Base-by-base conservation (phyloP, 768 basidiomycete species). In the Arthromyces matolae region DNA sequence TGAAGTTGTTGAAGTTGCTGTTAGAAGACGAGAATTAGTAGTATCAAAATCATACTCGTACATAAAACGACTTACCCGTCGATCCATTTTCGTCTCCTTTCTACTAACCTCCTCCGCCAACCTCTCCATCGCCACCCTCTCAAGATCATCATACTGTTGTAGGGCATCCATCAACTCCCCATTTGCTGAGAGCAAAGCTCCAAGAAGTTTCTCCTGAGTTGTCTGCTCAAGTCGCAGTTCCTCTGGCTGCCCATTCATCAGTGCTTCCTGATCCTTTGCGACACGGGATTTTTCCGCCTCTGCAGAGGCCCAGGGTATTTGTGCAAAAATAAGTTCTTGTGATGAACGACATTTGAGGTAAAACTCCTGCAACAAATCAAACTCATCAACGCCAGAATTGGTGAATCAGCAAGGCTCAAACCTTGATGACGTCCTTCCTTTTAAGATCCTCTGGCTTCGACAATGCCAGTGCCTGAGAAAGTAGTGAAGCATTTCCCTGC, bases 231-330 rank as follows among this genome's bases (percentile, higher is more conserved):
- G 54, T 32, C 66, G 55, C 42, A 57, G 51, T 35, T 71, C 68
- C 49, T 67, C 61, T 44, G 56, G 56, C 50, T 63, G 56, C 47
- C 43, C 55, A 16, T 42, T 48, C 5, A 19, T 33, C n/a, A 47
- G 24, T 19, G 52, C 55, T 39, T 51, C 56, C 16, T 59, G 58
- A 31, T 67, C 61, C 40, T 60, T 63, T 9, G 60, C 52, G 54
- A 60, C 56, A 27, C 87, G 75, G 7, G 86, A 86, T 37, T 80
- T 80, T 55, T 87, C 85, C 1, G 92, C 92, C 12, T 84, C 79
- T 1, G 90, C 83, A 18, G 83, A 78, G 3, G 93, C 93, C 93
- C 93, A 95, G 6, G 87, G 83, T 57, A 96, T 93, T 65, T 94
- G 93, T 9, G 86, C 83, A 53, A 74, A 84, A 22, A 95, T 81